These are phyloP conservation scores for Meira miltonrushii DNA, from an alignment of 1,284 basidiomycete genomes.

Conservation along the genomic window DNA sequence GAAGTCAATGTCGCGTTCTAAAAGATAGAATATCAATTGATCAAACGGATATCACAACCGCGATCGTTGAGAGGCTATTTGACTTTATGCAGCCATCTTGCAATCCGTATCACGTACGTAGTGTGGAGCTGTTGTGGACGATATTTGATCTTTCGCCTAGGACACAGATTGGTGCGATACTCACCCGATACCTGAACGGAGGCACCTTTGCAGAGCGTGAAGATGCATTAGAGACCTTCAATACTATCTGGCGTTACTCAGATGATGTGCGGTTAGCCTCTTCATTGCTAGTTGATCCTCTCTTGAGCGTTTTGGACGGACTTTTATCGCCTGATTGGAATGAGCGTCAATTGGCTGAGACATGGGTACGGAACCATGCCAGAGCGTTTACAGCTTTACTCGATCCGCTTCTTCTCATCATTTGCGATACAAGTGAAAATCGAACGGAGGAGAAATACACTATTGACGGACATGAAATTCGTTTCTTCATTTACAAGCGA, in stretches of 20 bases:
- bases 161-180: slow-evolving; percentile 22
- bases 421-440: not conserved
- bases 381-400: slow-evolving; percentile 31
- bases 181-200: slow-evolving; percentile 21
- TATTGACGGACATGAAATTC: slow-evolving; percentile 8
- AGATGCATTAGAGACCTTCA: slow-evolving; percentile 77
- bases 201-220: slow-evolving; percentile 1
- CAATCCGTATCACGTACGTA: slow-evolving; percentile 72
- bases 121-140: slow-evolving; percentile 78
- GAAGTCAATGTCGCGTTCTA: slow-evolving; percentile 29
- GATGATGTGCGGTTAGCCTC: slow-evolving; percentile 57
- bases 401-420: slow-evolving; percentile 28
- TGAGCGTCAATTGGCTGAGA: slow-evolving; percentile 26
- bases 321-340: slow-evolving; percentile 53
- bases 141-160: slow-evolving; percentile 21
- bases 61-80: not conserved
- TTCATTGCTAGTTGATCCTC: slow-evolving; percentile 58
- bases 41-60: not conserved
- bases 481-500: slow-evolving; percentile 62
- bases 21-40: slow-evolving; percentile 19
- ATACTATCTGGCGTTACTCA: slow-evolving; percentile 82
- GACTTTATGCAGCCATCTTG: slow-evolving; percentile 49
- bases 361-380: slow-evolving; percentile 40
- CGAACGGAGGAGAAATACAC: not conserved
- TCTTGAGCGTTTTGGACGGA: slow-evolving; percentile 80